Conservation (phyloP, 2,329 filamentous ascomycete species). For the Tolypocladium sp. region DNA sequence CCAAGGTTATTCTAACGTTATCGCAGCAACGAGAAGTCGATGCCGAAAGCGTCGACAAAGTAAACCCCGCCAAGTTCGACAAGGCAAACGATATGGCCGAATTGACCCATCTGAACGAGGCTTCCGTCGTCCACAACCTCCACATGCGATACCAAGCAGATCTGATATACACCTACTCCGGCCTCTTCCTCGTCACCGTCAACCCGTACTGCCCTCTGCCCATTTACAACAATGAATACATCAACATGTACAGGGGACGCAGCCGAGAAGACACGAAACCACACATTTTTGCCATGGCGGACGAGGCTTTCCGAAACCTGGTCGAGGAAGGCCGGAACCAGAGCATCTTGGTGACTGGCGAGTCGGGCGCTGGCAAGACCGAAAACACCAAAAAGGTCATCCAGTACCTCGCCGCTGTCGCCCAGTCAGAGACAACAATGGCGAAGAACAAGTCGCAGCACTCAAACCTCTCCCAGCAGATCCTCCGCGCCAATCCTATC, state of each 20-base stretch:
- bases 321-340: slow-evolving; percentile 94
- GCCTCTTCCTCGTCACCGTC: slow-evolving; percentile 90
- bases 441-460: slow-evolving; percentile 52
- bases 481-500: slow-evolving; percentile 90
- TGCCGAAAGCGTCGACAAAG: slow-evolving; percentile 86
- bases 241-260: slow-evolving; percentile 95
- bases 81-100: slow-evolving; percentile 99
- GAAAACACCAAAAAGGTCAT: slow-evolving; percentile 99
- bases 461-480: slow-evolving; percentile 90
- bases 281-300: slow-evolving; percentile 96
- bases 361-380: slow-evolving; percentile 96
- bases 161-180: slow-evolving; percentile 96
- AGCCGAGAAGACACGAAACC: slow-evolving; percentile 90
- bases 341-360: slow-evolving; percentile 94
- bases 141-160: slow-evolving; percentile 92
- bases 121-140: slow-evolving; percentile 94
- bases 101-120: slow-evolving; percentile 93
- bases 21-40: slow-evolving; percentile 76
- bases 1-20: slow-evolving; percentile 8
- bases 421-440: slow-evolving; percentile 64
- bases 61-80: slow-evolving; percentile 99
- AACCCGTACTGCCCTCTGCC: slow-evolving; percentile 93
- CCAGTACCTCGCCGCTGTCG: slow-evolving; percentile 92
- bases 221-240: slow-evolving; percentile 93
- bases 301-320: slow-evolving; percentile 90